phyloP scores from a whole-genome alignment of 2,329 filamentous ascomycete species.

The Aurifilum marmelostoma region DNA sequence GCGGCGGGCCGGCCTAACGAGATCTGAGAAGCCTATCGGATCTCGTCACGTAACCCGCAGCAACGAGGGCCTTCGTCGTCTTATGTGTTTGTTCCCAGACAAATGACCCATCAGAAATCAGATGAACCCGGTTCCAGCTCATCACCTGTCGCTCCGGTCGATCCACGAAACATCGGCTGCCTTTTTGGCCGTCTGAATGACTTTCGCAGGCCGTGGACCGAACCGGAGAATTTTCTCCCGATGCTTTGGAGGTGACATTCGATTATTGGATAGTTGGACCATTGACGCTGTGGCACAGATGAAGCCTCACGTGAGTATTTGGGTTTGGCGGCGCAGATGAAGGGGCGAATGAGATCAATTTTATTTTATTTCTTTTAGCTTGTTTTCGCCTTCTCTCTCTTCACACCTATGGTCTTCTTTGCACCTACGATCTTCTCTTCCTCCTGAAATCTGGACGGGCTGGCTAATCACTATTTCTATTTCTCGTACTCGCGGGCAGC shows the following conservation, averaged over 20 bases:
- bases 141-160: background rate
- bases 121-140: slow-evolving; percentile 18
- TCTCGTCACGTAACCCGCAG: slow-evolving; percentile 7
- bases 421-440: no score
- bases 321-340: no score
- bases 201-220: background rate
- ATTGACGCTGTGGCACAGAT: background rate
- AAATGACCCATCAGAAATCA: slow-evolving; percentile 5
- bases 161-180: slow-evolving; percentile 1
- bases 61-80: background rate
- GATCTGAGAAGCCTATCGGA: slow-evolving; percentile 26
- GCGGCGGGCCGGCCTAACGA: background rate
- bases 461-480: background rate
- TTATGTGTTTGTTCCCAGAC: background rate
- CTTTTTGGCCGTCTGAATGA: background rate
- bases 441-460: background rate
- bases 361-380: no score
- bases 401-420: background rate
- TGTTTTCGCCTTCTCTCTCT: no score
- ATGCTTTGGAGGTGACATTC: background rate
- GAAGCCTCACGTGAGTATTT: background rate
- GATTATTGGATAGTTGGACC: background rate
- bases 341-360: no score
- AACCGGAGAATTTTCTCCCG: background rate
- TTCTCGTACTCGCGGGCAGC: no score